phyloP scores from a whole-genome alignment of 2,329 filamentous ascomycete genomes.

The Talaromyces islandicus region DNA sequence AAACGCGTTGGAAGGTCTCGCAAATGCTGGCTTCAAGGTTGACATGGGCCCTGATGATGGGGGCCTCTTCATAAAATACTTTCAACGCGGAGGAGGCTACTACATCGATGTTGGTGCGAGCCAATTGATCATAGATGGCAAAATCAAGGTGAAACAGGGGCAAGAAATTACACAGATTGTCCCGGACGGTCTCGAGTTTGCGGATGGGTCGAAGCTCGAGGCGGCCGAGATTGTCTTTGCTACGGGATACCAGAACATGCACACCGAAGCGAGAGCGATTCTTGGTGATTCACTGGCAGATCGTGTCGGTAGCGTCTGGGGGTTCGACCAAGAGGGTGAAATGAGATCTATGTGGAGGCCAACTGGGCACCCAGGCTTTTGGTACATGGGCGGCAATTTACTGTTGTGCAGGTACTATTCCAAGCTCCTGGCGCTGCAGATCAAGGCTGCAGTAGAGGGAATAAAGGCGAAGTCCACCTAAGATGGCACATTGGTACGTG shows the following conservation, averaged over 20 bases:
- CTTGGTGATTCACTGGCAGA: slow-evolving; percentile 59
- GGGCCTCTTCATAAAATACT: slow-evolving; percentile 58
- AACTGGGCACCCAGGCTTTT: slow-evolving; percentile 60
- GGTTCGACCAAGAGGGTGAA: slow-evolving; percentile 51
- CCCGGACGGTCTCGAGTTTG: slow-evolving; percentile 44
- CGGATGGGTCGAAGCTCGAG: slow-evolving; percentile 53
- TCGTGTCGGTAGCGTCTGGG: slow-evolving; percentile 56
- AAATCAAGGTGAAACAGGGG: slow-evolving; percentile 60
- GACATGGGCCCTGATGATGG: slow-evolving; percentile 53
- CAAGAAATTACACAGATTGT: slow-evolving; percentile 52
- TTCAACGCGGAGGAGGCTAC: slow-evolving; percentile 62
- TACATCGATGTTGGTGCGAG: slow-evolving; percentile 65
- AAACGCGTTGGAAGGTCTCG: slow-evolving; percentile 40
- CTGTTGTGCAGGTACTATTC: slow-evolving; percentile 60
- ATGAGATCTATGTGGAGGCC: slow-evolving; percentile 55
- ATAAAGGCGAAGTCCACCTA: slow-evolving; percentile 5
- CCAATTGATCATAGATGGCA: slow-evolving; percentile 56
- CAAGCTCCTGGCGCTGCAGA: slow-evolving; percentile 45
- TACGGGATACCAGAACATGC: slow-evolving; percentile 62
- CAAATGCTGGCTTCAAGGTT: slow-evolving; percentile 54
- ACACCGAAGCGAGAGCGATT: slow-evolving; percentile 53
- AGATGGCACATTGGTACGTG: neutral
- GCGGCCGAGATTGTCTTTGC: slow-evolving; percentile 61
- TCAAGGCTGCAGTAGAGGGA: slow-evolving; percentile 38
- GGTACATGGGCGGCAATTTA: slow-evolving; percentile 63